phyloP scores from a whole-genome alignment of 495 filamentous ascomycete species.

The Hypomontagnella submonticulosa region DNA sequence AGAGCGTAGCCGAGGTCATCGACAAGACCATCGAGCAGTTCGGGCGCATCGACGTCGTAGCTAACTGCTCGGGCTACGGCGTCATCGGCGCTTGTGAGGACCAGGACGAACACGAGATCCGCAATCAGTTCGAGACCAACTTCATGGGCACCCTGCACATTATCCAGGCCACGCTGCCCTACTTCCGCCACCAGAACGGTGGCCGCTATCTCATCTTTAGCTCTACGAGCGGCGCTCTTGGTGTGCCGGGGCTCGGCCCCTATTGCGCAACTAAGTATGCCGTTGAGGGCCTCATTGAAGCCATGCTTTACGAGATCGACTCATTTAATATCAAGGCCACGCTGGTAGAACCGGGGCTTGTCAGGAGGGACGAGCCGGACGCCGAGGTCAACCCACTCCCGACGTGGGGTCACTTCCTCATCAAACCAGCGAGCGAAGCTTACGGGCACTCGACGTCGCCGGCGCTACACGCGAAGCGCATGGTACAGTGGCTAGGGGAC shows the following conservation, averaged over 20 bases:
- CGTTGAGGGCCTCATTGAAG: constrained; percentile 92
- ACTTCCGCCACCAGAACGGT: constrained; percentile 78
- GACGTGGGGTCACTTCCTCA: constrained; percentile 89
- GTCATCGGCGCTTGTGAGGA: constrained; percentile 97
- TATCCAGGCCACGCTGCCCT: constrained; percentile 85
- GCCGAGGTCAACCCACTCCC: constrained; percentile 66
- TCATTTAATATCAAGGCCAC: constrained; percentile 91
- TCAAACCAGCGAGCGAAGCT: constrained; percentile 84
- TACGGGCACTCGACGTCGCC: constrained; percentile 82
- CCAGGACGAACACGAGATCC: constrained; percentile 93
- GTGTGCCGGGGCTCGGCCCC: constrained; percentile 89
- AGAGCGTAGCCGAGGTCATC: constrained; percentile 79
- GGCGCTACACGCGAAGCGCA: constrained; percentile 87
- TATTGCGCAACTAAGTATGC: constrained; percentile 98
- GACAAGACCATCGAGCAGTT: constrained; percentile 75
- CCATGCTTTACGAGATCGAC: constrained; percentile 94
- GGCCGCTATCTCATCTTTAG: constrained; percentile 95
- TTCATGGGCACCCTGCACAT: constrained; percentile 95
- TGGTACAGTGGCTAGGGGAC: constrained; percentile 95
- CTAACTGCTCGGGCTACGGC: constrained; percentile 91
- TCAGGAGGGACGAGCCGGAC: constrained; percentile 76
- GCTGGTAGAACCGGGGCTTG: constrained; percentile 89
- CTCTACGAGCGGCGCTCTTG: constrained; percentile 86
- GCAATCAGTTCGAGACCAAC: constrained; percentile 97
- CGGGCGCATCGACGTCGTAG: constrained; percentile 87